Conservation (phyloP, 2,329 filamentous ascomycete species). For the Teratosphaeria destructans region DNA sequence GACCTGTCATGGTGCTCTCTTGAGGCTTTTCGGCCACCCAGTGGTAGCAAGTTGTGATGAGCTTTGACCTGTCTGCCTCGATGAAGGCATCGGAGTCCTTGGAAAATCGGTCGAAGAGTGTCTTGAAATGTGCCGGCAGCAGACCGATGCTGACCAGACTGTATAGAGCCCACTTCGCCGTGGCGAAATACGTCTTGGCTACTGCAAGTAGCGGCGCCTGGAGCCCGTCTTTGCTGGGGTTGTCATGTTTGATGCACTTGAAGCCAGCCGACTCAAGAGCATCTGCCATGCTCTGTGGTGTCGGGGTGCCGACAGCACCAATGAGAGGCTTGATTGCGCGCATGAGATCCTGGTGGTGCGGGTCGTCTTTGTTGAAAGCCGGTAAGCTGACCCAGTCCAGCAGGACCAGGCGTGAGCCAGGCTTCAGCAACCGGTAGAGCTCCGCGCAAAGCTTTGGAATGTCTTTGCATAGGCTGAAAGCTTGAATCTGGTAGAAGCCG, state of each 20-base stretch:
- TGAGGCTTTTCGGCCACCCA: constrained; percentile 21
- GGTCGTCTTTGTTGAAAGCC: constrained; percentile 15
- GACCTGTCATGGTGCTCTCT: neutral
- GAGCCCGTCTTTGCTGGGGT: constrained; percentile 16
- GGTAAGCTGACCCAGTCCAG: constrained; percentile 20
- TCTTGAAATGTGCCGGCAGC: constrained; percentile 19
- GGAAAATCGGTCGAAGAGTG: constrained; percentile 18
- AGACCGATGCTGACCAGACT: constrained; percentile 15
- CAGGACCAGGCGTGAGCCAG: constrained; percentile 16
- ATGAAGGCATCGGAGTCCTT: constrained; percentile 19
- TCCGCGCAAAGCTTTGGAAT: constrained; percentile 14
- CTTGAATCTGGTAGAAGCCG: constrained; percentile 23
- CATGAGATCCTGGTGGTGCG: constrained; percentile 17
- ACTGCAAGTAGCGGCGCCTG: constrained; percentile 19
- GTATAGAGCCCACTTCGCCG: constrained; percentile 5
- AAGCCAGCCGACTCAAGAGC: constrained; percentile 17
- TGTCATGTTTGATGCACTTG: constrained; percentile 11
- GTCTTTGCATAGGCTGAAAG: constrained; percentile 20
- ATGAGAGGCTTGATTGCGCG: constrained; percentile 20
- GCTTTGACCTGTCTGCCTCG: constrained; percentile 14
- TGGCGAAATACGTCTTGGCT: constrained; percentile 17
- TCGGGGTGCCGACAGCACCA: constrained; percentile 21
- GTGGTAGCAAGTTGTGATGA: constrained; percentile 21
- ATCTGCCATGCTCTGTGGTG: constrained; percentile 12
- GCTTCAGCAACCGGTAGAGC: constrained; percentile 18